Base-by-base conservation (phyloP, 139 green algal genomes). In the Tetradesmus obliquus region DNA sequence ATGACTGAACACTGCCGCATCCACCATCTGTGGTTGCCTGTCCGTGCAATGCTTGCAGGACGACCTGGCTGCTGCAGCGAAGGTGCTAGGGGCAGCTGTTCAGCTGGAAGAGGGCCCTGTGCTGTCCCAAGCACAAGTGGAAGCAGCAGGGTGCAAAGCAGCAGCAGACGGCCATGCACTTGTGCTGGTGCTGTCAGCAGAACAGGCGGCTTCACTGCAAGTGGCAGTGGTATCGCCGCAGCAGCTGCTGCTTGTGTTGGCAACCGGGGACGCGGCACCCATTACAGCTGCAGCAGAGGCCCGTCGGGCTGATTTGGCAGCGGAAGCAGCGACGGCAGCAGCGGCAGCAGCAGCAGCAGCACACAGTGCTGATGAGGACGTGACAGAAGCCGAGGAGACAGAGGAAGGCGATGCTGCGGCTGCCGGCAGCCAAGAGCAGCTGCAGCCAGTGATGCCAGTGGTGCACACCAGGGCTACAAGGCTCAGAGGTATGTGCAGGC, bases 361-460 rank as follows among this genome's bases (percentile, higher is more conserved):
- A 69, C 54, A 87, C 54, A 87, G 80, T 85, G 74, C n/a, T 22
- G 22, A n/a, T 58, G 85, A 82, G 32, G 85, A 82, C 55, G 8
- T 79, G 0, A 88, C 84, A 88, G 85, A 90, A 82, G 62, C 85
- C n/a, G 66, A 90, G 10, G 85, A 90, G 62, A 82, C 62, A 82
- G 85, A 90, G 45, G 62, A 58, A 55, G 85, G 66, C 10, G 66
- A 58, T 57, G 84, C 24, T 72, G 55, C 55, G 3, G 55, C 54
- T 22, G 3, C 55, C 22, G 24, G 57, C 32, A 60, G 45, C 81
- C 19, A 86, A 3, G 53, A 58, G 20, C 55, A 88, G 84, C 55
- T 88, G 71, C n/a, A 88, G 24, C n/a, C 84, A n/a, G 84, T 81
- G 5, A 54, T 72, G 15, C 84, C 84, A 57, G 84, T 80, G n/a